These are phyloP conservation scores for Bipolaris sorokiniana DNA, from an alignment of 2,329 filamentous ascomycete species.

Conservation along the genomic window DNA sequence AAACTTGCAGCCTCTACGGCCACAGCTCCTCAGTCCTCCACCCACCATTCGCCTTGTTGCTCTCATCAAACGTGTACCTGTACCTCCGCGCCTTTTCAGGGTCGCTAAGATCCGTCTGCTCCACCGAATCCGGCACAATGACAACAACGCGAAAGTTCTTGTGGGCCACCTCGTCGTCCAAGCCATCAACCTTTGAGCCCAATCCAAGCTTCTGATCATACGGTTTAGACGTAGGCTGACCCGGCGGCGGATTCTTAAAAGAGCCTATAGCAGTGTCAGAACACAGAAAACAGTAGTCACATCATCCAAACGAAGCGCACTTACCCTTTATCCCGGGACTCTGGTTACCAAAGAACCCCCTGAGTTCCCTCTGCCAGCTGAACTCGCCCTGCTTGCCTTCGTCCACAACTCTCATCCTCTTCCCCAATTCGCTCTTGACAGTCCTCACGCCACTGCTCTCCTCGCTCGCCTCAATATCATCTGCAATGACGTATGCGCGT, in stretches of 20 bases:
- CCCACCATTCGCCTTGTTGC: slow-evolving; percentile 47
- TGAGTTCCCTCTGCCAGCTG: slow-evolving; percentile 81
- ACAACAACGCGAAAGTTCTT: slow-evolving; percentile 84
- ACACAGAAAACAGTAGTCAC: slow-evolving; percentile 9
- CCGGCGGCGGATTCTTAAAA: slow-evolving; percentile 65
- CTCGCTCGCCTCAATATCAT: slow-evolving; percentile 65
- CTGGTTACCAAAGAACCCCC: slow-evolving; percentile 88
- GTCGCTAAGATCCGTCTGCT: slow-evolving; percentile 74
- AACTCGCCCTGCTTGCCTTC: slow-evolving; percentile 60
- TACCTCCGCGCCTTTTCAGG: slow-evolving; percentile 68
- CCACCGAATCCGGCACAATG: slow-evolving; percentile 80
- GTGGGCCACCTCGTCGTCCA: slow-evolving; percentile 74
- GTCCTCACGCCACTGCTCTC: slow-evolving; percentile 62
- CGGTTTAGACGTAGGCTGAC: slow-evolving; percentile 53
- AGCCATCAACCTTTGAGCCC: slow-evolving; percentile 70
- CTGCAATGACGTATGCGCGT: slow-evolving; percentile 74
- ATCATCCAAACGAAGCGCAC: slow-evolving; percentile 17
- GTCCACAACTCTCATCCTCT: slow-evolving; percentile 66
- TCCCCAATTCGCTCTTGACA: slow-evolving; percentile 65
- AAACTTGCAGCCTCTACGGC: slow-evolving; percentile 34
- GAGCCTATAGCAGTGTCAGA: slow-evolving; percentile 55
- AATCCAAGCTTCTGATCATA: slow-evolving; percentile 54
- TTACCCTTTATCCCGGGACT: slow-evolving; percentile 77
- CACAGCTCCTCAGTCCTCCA: slow-evolving; percentile 63
- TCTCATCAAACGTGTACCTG: slow-evolving; percentile 67